Percentiles rank a stretch among this genome's conserved stretches.
Evolutionary conservation across 129 eudicot genomes (phyloP).

Genomic region (Cynara cardunculus): DNA sequence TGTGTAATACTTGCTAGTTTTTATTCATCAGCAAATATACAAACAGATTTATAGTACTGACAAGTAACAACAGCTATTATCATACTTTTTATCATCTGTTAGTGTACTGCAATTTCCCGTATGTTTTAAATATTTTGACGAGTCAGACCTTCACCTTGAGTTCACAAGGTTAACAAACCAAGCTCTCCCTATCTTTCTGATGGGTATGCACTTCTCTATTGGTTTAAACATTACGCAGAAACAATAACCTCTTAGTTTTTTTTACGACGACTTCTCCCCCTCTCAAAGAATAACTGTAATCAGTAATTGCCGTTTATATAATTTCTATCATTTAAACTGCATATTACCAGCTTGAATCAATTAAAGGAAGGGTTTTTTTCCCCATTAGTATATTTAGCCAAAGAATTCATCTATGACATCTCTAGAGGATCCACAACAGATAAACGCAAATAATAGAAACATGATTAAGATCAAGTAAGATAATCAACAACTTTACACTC

Average conservation of each 20-base stretch:
- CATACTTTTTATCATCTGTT: background rate
- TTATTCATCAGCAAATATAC: background rate
- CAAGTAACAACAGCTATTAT: background rate
- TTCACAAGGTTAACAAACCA: background rate
- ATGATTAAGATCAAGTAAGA: constrained; percentile 10
- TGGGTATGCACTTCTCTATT: background rate
- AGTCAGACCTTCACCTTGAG: background rate
- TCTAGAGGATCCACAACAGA: constrained; percentile 1
- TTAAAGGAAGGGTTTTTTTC: background rate
- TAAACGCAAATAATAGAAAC: background rate
- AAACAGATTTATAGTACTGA: background rate
- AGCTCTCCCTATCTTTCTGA: background rate
- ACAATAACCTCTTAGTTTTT: background rate
- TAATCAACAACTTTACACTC: background rate
- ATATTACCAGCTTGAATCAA: background rate
- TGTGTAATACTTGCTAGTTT: background rate
- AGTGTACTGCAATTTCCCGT: background rate
- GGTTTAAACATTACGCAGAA: background rate
- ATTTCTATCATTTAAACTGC: background rate
- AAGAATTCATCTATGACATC: background rate
- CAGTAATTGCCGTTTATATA: background rate
- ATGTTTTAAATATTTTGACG: background rate
- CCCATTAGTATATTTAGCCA: background rate
- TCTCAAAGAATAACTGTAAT: background rate
- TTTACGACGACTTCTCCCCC: background rate